Base-by-base conservation (phyloP, 2,329 filamentous ascomycete genomes). In the Exophiala xenobiotica region DNA sequence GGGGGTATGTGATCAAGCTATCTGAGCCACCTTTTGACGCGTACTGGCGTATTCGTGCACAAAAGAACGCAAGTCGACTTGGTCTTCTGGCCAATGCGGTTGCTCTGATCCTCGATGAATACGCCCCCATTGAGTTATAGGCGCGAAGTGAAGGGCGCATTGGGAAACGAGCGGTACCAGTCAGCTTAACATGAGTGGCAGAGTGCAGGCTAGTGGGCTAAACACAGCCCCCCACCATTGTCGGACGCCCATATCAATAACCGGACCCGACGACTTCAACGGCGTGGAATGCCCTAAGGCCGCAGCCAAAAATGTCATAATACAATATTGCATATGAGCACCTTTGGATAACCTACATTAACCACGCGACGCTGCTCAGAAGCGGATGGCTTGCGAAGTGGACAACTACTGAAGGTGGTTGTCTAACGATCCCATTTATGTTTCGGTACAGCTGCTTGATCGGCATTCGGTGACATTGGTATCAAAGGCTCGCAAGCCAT, bases 401-500 rank as follows among this genome's bases (percentile, higher is more conserved):
- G 11, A 20, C 18, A 40, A 12, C 19, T 24, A n/a, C 19, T 23
- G 38, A 24, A 11, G 8, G 18, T 22, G 19, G 18, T 7, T 22
- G 5, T 16, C 5, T 16, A 35, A 35, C 12, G 31, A 35, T 12
- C 11, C 18, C 38, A 23, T 20, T 8, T 7, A 20, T 40, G 19
- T 12, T 3, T 11, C 16, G 29, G 16, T 33, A 9, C 16, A 18
- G 38, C 38, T 23, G 2, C 19, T 12, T 14, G 7, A 43, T 23
- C 22, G 16, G 14, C 16, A 11, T 37, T 22, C 29, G n/a, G 11
- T 20, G 6, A 20, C n/a, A 12, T 33, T 19, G n/a, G 27, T 43
- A 1, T 43, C 8, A 16, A 14, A 44, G 6, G 22, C 12, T 46
- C 20, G 42, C 26, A 23, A 16, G 42, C 14, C 11, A 58, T 58